Conservation (phyloP, 108 stramenopile species). For the Fragilaria crotonensis region DNA sequence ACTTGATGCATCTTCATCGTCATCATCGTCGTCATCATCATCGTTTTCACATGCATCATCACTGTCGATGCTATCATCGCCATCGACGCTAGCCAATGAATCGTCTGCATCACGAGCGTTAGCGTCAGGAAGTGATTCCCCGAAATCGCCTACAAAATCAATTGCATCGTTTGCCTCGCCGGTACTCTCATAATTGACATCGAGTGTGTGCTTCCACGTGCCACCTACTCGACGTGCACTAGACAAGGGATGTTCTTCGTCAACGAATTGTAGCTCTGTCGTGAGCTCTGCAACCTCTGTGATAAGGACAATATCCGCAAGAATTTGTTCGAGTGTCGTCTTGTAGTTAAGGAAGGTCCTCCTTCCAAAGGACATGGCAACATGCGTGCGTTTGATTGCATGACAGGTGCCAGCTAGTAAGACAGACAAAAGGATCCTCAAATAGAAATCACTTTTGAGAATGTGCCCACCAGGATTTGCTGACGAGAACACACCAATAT, state of each 20-base stretch:
- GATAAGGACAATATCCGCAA: slow-evolving; percentile 40
- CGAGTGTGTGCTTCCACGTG: not conserved
- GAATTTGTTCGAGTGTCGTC: slow-evolving; percentile 38
- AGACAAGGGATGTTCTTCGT: not conserved
- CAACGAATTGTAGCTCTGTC: not conserved
- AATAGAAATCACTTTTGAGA: slow-evolving; percentile 39
- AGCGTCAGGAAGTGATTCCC: not conserved
- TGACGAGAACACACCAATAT: slow-evolving; percentile 36
- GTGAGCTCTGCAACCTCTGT: slow-evolving; percentile 59
- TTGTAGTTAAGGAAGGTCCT: slow-evolving; percentile 43
- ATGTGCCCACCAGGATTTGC: slow-evolving; percentile 46
- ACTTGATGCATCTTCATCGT: not conserved
- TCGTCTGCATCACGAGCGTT: slow-evolving; percentile 1
- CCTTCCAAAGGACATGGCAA: slow-evolving; percentile 57
- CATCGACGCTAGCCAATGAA: not conserved
- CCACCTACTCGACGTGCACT: not conserved
- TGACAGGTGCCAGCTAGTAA: slow-evolving; percentile 53
- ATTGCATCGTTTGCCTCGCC: not conserved
- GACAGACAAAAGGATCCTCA: slow-evolving; percentile 47
- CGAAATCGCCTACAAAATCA: not conserved
- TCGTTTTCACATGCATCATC: not conserved
- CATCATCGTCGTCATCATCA: slow-evolving; percentile 1
- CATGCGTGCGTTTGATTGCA: slow-evolving; percentile 48
- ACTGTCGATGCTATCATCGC: not conserved
- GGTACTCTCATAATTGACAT: not conserved